Conservation (phyloP, 257 asterid species). For the Jaltomata sinuosa region DNA sequence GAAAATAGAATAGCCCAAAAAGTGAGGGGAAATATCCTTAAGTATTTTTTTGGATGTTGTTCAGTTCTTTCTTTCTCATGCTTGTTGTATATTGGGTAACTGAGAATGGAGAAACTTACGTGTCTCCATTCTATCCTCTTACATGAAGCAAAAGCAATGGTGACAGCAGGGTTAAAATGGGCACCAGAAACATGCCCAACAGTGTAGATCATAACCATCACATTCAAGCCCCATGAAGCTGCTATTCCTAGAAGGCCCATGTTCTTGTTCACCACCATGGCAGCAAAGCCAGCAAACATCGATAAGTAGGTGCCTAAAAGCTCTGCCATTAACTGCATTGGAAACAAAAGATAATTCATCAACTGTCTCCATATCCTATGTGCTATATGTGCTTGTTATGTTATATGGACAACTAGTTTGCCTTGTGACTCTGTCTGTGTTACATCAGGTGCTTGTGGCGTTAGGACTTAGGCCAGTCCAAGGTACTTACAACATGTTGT, state of each 20-base stretch:
- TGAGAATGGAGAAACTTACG: not conserved
- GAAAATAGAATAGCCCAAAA: not conserved
- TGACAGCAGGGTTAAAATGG: slow-evolving; percentile 11
- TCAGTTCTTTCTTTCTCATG: not conserved
- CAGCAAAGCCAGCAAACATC: slow-evolving; percentile 6
- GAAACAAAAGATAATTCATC: not conserved
- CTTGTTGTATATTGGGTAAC: not conserved
- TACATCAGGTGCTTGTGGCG: not conserved
- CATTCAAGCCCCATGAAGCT: not conserved
- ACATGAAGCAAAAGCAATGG: slow-evolving; percentile 3
- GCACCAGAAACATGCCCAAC: slow-evolving; percentile 3
- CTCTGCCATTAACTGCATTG: slow-evolving; percentile 5
- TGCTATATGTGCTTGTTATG: not conserved
- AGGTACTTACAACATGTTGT: not conserved
- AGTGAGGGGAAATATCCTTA: not conserved
- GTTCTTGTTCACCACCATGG: not conserved
- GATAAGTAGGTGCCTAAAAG: slow-evolving; percentile 3
- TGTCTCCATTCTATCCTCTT: not conserved
- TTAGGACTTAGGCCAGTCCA: not conserved
- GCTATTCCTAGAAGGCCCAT: not conserved
- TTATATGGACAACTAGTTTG: not conserved
- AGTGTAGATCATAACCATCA: not conserved
- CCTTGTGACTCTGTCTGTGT: not conserved
- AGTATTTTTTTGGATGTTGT: not conserved
- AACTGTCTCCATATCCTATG: not conserved